These are phyloP conservation scores for Neonectria sp. DNA, from an alignment of 2,329 filamentous ascomycete species.

Conservation along the genomic window DNA sequence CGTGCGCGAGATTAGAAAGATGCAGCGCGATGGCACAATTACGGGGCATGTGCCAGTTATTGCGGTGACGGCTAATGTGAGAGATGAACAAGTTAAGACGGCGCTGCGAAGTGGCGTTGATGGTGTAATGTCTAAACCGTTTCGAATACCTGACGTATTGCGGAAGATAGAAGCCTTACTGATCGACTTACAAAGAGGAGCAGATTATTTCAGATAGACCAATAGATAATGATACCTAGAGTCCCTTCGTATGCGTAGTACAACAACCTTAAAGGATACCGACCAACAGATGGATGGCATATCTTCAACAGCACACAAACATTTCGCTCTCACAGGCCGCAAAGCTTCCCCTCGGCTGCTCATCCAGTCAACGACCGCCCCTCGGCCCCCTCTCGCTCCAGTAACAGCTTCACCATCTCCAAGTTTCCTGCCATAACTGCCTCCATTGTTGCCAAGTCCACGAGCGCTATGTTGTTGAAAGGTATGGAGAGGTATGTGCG, in stretches of 20 bases:
- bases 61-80: slow-evolving; percentile 63
- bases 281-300: too few species aligned
- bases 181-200: neutral
- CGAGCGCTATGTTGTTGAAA: too few species aligned
- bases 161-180: slow-evolving; percentile 64
- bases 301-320: too few species aligned
- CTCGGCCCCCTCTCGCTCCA: too few species aligned
- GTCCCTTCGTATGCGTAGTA: neutral
- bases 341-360: too few species aligned
- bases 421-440: too few species aligned
- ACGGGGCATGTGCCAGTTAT: slow-evolving; percentile 59
- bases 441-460: too few species aligned
- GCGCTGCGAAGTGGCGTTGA: slow-evolving; percentile 60
- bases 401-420: too few species aligned
- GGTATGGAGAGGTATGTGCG: too few species aligned
- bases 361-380: too few species aligned
- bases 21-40: slow-evolving; percentile 53
- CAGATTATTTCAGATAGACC: neutral
- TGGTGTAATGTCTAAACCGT: slow-evolving; percentile 72
- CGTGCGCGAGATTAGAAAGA: slow-evolving; percentile 56
- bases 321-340: too few species aligned
- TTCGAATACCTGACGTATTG: slow-evolving; percentile 66
- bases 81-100: slow-evolving; percentile 62
- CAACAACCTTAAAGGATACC: too few species aligned
- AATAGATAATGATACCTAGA: neutral